Evolutionary conservation across 2,329 filamentous ascomycete genomes (phyloP).

Genomic region (Colletotrichum sublineola): DNA sequence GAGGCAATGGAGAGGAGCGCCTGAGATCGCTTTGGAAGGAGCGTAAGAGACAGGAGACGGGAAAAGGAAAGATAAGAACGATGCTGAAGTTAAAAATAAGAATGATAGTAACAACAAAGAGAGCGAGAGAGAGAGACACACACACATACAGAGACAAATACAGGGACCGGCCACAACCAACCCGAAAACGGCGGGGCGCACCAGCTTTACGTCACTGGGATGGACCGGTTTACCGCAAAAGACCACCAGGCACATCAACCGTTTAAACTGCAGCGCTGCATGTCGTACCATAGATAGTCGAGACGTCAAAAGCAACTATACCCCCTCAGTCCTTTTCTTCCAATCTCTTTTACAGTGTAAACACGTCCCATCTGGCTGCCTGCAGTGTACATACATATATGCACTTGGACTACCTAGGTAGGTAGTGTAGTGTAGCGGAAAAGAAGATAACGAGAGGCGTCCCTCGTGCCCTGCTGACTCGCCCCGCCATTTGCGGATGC

Average conservation of each 20-base stretch:
- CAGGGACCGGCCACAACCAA: conserved; percentile 21
- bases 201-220: conserved; percentile 38
- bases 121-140: neutral
- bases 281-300: no score
- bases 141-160: neutral
- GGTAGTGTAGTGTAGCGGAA: no score
- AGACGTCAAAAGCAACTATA: no score
- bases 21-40: no score
- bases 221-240: conserved; percentile 11
- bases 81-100: neutral
- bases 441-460: neutral
- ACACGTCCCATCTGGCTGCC: neutral
- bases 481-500: conserved; percentile 27
- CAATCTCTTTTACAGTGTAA: neutral
- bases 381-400: neutral
- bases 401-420: neutral
- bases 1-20: neutral
- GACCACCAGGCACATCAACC: neutral
- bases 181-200: conserved; percentile 29
- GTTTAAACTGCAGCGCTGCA: no score
- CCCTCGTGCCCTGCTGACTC: conserved; percentile 24
- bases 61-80: no score
- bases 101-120: neutral
- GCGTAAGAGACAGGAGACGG: no score
- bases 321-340: no score